phyloP scores from a whole-genome alignment of 2,329 filamentous ascomycete genomes.

The Xylaria sp. region DNA sequence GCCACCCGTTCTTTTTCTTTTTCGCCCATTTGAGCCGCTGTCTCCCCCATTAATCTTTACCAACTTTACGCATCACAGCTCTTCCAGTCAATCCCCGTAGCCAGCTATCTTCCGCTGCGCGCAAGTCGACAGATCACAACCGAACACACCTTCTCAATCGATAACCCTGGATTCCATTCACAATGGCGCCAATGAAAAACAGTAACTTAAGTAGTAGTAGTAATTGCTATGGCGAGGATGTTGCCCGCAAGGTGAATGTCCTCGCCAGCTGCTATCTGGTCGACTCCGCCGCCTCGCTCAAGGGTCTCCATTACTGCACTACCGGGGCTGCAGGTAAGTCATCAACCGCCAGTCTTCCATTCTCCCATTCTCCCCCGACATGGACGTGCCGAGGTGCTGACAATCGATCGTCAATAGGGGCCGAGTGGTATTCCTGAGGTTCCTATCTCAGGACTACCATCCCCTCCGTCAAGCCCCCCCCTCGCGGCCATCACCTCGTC shows the following conservation, averaged over 20 bases:
- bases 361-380: neutral
- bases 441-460: constrained; percentile 83
- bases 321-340: constrained; percentile 80
- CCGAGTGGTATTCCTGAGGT: constrained; percentile 97
- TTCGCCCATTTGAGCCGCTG: constrained; percentile 31
- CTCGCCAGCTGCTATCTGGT: constrained; percentile 93
- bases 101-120: neutral
- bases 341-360: too few species aligned
- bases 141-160: constrained; percentile 1
- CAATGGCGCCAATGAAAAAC: constrained; percentile 77
- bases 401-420: constrained; percentile 58
- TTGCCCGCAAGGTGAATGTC: constrained; percentile 74
- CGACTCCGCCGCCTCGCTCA: constrained; percentile 75
- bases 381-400: constrained; percentile 10
- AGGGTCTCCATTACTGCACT: constrained; percentile 95
- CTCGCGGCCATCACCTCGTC: constrained; percentile 77
- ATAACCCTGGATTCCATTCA: constrained; percentile 48
- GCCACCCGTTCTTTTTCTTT: constrained; percentile 21
- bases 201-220: constrained; percentile 76
- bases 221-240: constrained; percentile 81
- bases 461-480: constrained; percentile 88
- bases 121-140: neutral
- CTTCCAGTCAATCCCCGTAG: neutral
- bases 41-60: neutral
- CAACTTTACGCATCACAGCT: neutral